Evolutionary conservation across 768 basidiomycete genomes (phyloP).

Genomic region (Crassisporium funariophilum): DNA sequence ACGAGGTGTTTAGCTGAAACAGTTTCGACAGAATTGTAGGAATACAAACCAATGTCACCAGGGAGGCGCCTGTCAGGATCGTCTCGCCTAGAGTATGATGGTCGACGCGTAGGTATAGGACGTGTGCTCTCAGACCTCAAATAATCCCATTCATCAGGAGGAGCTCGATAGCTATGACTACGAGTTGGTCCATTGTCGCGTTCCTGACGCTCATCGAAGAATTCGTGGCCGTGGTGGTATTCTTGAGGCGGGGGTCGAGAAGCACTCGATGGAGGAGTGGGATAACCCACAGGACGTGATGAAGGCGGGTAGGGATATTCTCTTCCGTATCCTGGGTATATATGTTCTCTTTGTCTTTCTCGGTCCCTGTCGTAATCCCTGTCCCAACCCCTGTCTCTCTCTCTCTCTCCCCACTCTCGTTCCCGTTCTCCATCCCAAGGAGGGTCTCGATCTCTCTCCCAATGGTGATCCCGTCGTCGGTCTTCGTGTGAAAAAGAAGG

Average conservation of each 20-base stretch:
- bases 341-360: conserved; percentile 1
- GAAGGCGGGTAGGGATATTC: conserved; percentile 4
- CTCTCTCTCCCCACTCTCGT: conserved; percentile 8
- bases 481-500: conserved; percentile 19
- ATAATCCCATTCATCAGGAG: conserved; percentile 19
- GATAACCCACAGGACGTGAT: conserved; percentile 8
- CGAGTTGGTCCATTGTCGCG: conserved; percentile 4
- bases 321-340: background rate
- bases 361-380: conserved; percentile 9
- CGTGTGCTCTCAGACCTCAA: conserved; percentile 13
- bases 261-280: conserved; percentile 12
- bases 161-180: conserved; percentile 9
- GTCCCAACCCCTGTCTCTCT: background rate
- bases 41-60: background rate
- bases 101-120: conserved; percentile 16
- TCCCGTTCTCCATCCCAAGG: conserved; percentile 13
- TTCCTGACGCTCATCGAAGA: conserved; percentile 8
- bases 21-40: background rate
- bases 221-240: background rate
- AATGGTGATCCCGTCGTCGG: conserved; percentile 14
- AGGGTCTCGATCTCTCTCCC: conserved; percentile 13
- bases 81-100: conserved; percentile 15
- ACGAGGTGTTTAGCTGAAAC: background rate
- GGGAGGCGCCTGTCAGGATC: conserved; percentile 18
- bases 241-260: conserved; percentile 6